A percentile compares a stretch with the other conserved stretches of the same genome.
phyloP scores from a whole-genome alignment of 805 yeast species.

The Lipomyces oligophaga region DNA sequence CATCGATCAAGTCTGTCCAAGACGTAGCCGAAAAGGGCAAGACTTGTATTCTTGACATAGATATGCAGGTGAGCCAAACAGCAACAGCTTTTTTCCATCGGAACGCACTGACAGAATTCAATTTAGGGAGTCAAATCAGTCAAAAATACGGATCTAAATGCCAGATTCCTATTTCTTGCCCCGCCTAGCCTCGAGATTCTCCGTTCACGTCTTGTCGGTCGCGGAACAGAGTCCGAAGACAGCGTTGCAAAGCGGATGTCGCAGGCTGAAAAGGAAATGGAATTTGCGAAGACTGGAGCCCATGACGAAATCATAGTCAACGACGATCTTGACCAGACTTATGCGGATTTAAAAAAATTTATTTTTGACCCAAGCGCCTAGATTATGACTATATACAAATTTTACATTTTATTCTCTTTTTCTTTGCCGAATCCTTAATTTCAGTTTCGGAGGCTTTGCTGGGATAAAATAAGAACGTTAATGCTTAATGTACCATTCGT shows the following conservation, averaged over 20 bases:
- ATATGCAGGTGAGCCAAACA: slow-evolving; percentile 63
- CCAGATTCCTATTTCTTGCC: slow-evolving; percentile 79
- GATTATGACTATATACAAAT: neutral
- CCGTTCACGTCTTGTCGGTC: slow-evolving; percentile 67
- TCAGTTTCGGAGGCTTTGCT: too few species aligned
- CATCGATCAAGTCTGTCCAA: slow-evolving; percentile 79
- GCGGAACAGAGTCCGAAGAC: slow-evolving; percentile 95
- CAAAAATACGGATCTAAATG: slow-evolving; percentile 74
- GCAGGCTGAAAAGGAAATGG: slow-evolving; percentile 87
- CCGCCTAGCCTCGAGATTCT: slow-evolving; percentile 88
- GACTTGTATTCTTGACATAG: slow-evolving; percentile 91
- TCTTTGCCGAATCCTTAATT: too few species aligned
- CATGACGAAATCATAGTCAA: slow-evolving; percentile 87
- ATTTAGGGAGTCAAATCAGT: slow-evolving; percentile 84
- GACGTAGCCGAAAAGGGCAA: slow-evolving; percentile 53
- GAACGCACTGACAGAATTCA: neutral
- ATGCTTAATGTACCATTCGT: slow-evolving; percentile 24
- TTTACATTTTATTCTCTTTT: too few species aligned
- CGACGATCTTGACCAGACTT: slow-evolving; percentile 87
- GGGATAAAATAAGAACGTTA: neutral
- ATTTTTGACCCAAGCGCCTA: slow-evolving; percentile 45
- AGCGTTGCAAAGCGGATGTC: slow-evolving; percentile 75
- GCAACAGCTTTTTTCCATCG: neutral
- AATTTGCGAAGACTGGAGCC: slow-evolving; percentile 78
- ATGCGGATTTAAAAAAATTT: slow-evolving; percentile 71